These are phyloP conservation scores for Fomitopsis pinicola DNA, from an alignment of 1,284 basidiomycete species.

Conservation along the genomic window DNA sequence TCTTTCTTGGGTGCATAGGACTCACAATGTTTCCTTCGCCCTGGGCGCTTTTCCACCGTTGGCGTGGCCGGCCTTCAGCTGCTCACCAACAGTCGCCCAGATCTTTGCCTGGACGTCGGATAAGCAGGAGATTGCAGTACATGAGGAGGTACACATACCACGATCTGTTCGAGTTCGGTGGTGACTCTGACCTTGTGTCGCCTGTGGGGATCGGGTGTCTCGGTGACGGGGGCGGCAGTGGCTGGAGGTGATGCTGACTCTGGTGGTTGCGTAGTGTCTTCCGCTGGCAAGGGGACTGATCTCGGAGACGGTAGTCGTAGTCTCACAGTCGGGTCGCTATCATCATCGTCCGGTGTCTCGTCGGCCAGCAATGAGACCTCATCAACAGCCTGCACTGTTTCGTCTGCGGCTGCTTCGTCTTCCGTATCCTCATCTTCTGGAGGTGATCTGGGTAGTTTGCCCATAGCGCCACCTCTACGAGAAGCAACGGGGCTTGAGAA, in stretches of 20 bases:
- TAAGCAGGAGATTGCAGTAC: not conserved
- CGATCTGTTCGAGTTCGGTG: slow-evolving; percentile 55
- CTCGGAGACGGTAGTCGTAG: not conserved
- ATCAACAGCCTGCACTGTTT: not conserved
- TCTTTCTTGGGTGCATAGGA: slow-evolving; percentile 18
- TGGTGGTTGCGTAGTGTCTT: slow-evolving; percentile 4
- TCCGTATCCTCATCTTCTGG: not conserved
- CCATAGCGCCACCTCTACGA: not conserved
- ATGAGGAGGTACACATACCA: slow-evolving; percentile 35
- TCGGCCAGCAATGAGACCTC: not conserved
- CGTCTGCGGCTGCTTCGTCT: not conserved
- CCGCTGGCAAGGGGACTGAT: slow-evolving; percentile 2
- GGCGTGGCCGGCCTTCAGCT: slow-evolving; percentile 54
- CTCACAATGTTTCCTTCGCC: slow-evolving; percentile 65
- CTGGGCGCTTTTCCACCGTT: slow-evolving; percentile 34
- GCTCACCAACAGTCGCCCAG: slow-evolving; percentile 61
- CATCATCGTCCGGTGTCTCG: not conserved
- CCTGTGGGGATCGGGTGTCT: slow-evolving; percentile 15
- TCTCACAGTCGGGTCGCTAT: not conserved
- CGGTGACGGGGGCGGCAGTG: slow-evolving; percentile 3
- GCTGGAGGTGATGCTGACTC: slow-evolving; percentile 7
- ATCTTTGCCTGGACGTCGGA: slow-evolving; percentile 50
- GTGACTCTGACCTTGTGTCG: slow-evolving; percentile 39
- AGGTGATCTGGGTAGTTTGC: not conserved
- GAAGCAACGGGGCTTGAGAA: slow-evolving; percentile 43